phyloP scores from a whole-genome alignment of 805 yeast genomes.

The Sungouiozyma ichnusensis region DNA sequence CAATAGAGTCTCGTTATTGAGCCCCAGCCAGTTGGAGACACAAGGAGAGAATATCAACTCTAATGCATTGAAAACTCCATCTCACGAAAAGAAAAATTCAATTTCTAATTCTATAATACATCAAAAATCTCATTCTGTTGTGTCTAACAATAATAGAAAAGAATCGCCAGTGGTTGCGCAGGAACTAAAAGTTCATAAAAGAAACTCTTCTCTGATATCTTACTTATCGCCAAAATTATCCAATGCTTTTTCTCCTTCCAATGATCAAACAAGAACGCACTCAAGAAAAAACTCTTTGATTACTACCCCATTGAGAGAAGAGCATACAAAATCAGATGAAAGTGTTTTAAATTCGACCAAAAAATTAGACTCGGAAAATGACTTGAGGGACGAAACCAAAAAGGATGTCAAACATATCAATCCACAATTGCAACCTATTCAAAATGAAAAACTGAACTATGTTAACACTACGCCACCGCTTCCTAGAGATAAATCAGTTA shows the following conservation, averaged over 20 bases:
- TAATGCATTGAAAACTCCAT: conserved; percentile 10
- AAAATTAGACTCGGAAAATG: not conserved
- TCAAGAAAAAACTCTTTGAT: conserved; percentile 1
- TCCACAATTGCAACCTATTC: not conserved
- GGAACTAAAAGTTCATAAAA: conserved; percentile 35
- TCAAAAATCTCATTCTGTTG: conserved; percentile 1
- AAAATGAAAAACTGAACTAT: not conserved
- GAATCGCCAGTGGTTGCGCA: not conserved
- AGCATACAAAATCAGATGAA: not conserved
- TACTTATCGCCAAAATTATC: conserved; percentile 29
- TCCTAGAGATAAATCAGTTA: not conserved
- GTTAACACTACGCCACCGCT: not conserved
- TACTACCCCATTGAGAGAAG: conserved; percentile 4
- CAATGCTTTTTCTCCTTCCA: not conserved
- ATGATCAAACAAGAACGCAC: not conserved
- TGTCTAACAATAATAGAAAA: not conserved
- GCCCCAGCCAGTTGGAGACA: conserved; percentile 8
- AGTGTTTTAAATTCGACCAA: not conserved
- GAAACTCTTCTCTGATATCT: conserved; percentile 52
- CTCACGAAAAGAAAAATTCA: not conserved
- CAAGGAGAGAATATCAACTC: conserved; percentile 1
- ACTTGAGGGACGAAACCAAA: not conserved
- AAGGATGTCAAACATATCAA: not conserved
- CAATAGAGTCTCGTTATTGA: conserved; percentile 23
- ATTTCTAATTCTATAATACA: not conserved